Evolutionary conservation across 768 basidiomycete genomes (phyloP).

Genomic region (Mycena metata): DNA sequence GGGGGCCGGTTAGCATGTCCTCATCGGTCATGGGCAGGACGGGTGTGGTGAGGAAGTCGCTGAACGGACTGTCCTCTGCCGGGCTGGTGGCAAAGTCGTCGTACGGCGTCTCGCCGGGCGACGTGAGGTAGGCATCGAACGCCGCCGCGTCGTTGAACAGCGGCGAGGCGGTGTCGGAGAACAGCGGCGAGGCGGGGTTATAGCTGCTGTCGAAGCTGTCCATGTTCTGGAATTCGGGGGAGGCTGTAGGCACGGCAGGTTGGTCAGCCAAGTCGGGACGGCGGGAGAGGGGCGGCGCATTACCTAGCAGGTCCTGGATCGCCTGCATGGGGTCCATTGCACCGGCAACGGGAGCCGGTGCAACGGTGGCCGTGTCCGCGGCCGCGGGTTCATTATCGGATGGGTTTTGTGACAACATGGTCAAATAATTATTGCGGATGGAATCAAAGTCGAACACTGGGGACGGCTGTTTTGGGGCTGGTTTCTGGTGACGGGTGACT

Average conservation of each 20-base stretch:
- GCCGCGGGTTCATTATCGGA: slow-evolving; percentile 52
- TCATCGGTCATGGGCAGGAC: slow-evolving; percentile 29
- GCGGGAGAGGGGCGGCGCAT: slow-evolving; percentile 12
- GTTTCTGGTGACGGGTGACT: slow-evolving; percentile 58
- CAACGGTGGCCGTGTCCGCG: slow-evolving; percentile 43
- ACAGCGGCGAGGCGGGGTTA: slow-evolving; percentile 22
- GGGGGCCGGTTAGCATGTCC: slow-evolving; percentile 34
- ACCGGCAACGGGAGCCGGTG: slow-evolving; percentile 15
- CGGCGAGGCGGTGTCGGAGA: slow-evolving; percentile 28
- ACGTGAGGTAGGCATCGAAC: slow-evolving; percentile 35
- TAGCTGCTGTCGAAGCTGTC: slow-evolving; percentile 34
- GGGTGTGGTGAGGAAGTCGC: slow-evolving; percentile 37
- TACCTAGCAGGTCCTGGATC: slow-evolving; percentile 36
- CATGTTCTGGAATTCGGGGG: slow-evolving; percentile 36
- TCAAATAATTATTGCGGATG: slow-evolving; percentile 74
- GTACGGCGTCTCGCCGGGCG: slow-evolving; percentile 37
- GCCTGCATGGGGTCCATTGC: slow-evolving; percentile 32
- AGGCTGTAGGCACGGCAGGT: slow-evolving; percentile 21
- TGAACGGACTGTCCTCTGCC: slow-evolving; percentile 35
- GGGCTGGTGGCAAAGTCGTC: slow-evolving; percentile 38
- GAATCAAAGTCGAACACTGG: slow-evolving; percentile 60
- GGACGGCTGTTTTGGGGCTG: slow-evolving; percentile 48
- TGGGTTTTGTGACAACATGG: slow-evolving; percentile 72
- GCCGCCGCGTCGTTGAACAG: slow-evolving; percentile 20
- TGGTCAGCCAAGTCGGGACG: neutral